Evolutionary conservation across 1,284 basidiomycete species (phyloP).

Genomic region (Cryptococcus depauperatus): DNA sequence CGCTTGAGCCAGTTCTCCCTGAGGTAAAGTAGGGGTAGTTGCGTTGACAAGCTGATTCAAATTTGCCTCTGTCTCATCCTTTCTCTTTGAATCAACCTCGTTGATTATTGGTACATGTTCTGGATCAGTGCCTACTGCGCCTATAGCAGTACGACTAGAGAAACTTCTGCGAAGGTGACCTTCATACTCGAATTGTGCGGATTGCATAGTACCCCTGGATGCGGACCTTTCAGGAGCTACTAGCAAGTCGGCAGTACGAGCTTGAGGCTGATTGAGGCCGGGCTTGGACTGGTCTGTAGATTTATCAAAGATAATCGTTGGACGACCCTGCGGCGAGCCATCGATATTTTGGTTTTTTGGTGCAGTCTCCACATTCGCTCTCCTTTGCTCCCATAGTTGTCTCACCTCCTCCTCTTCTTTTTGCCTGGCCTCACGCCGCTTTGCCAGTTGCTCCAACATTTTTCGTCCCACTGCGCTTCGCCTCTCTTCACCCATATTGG

Average conservation of each 20-base stretch:
- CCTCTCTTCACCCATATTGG: constrained; percentile 44
- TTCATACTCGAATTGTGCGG: constrained; percentile 39
- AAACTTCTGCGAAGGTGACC: constrained; percentile 33
- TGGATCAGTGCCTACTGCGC: constrained; percentile 13
- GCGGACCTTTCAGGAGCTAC: constrained; percentile 23
- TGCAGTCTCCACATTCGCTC: constrained; percentile 16
- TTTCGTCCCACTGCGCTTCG: constrained; percentile 43
- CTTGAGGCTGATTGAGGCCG: not conserved
- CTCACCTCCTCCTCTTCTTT: constrained; percentile 36
- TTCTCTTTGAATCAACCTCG: not conserved
- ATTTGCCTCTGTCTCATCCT: not conserved
- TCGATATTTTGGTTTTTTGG: no score
- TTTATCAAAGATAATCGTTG: no score
- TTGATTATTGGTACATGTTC: constrained; percentile 10
- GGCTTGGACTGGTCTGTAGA: no score
- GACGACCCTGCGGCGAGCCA: no score
- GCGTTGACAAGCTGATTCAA: constrained; percentile 3
- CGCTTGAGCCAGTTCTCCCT: not conserved
- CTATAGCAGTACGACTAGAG: constrained; percentile 35
- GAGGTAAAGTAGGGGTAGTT: not conserved
- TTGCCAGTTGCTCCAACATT: constrained; percentile 43
- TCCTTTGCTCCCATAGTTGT: constrained; percentile 33
- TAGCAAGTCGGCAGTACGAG: constrained; percentile 6
- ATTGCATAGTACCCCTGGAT: constrained; percentile 32
- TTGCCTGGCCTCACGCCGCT: constrained; percentile 32